A percentile compares a stretch with the other conserved stretches of the same genome.
These are phyloP conservation scores for Corymbia citriodora DNA, from an alignment of 441 rosid species.

Conservation along the genomic window DNA sequence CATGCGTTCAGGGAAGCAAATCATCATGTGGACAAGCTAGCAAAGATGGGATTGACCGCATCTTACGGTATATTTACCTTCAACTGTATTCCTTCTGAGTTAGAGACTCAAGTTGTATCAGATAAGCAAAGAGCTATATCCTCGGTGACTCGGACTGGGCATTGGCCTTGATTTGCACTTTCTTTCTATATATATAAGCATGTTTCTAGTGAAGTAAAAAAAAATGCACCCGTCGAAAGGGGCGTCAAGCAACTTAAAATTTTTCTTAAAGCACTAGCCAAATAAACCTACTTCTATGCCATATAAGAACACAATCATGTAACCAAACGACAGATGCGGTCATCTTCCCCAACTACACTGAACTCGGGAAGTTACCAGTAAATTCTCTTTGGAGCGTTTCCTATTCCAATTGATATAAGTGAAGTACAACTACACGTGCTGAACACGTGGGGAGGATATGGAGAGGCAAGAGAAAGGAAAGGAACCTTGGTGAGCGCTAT, in stretches of 20 bases:
- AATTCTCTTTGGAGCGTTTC: too few species aligned
- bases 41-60: neutral
- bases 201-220: neutral
- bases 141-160: neutral
- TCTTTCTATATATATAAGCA: neutral
- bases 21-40: neutral
- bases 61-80: neutral
- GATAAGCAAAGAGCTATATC: neutral
- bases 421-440: too few species aligned
- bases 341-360: too few species aligned
- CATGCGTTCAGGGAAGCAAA: neutral
- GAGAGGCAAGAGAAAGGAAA: neutral
- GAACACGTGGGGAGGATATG: too few species aligned
- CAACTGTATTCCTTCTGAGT: neutral
- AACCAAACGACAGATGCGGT: too few species aligned
- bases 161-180: neutral
- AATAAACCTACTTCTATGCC: too few species aligned
- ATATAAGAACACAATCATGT: too few species aligned
- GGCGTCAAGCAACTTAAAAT: neutral
- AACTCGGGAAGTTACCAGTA: too few species aligned
- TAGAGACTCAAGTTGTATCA: neutral
- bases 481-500: too few species aligned
- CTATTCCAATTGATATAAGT: too few species aligned
- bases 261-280: neutral
- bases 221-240: neutral